Base-by-base conservation (phyloP, 768 basidiomycete genomes). In the Pleurotus ostreatus region DNA sequence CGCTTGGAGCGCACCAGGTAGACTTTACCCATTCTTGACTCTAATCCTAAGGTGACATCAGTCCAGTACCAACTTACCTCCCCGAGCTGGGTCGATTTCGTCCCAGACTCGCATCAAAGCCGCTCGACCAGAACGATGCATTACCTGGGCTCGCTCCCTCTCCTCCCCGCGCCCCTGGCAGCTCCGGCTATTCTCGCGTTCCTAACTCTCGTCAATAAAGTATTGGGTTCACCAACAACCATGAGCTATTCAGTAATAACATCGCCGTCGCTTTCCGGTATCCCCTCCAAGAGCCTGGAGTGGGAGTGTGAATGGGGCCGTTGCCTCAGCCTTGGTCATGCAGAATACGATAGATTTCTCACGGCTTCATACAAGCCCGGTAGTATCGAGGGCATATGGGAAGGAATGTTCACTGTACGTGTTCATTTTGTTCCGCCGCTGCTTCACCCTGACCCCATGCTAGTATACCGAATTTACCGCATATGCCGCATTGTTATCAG, bases 401-500 rank as follows among this genome's bases (percentile, higher is more conserved):
- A 92, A 66, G 89, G 89, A 2, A 67, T 83, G 37, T 92, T 92
- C 63, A 86, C 82, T 15, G 89, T 89, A 62, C 59, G 83, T 71
- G 23, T 26, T 34, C 26, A 26, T 49, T 37, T 49, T 20, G 52
- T 22, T 44, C 41, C 41, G 41, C 30, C 43, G 4, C 49, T 45
- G 20, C 46, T 45, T 51, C 13, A 55, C 38, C 30, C 48, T 12
- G 57, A 49, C 45, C 49, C 55, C 18, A 34, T 59, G 44, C 47
- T 65, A 92, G 89, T 92, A 89, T 63, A 85, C 83, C 16, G 89
- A 93, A 61, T 98, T 97, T 66, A 82, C 83, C 39, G 86, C 88
- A 5, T 98, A 96, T 64, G 85, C 88, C 20, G 79, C 80, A 18
- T 76, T 95, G 56, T 76, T 91, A n/a, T 76, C 80, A 5, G 92